These are phyloP conservation scores for Sordariomycetes sp. DNA, from an alignment of 2,329 filamentous ascomycete genomes.

Conservation along the genomic window DNA sequence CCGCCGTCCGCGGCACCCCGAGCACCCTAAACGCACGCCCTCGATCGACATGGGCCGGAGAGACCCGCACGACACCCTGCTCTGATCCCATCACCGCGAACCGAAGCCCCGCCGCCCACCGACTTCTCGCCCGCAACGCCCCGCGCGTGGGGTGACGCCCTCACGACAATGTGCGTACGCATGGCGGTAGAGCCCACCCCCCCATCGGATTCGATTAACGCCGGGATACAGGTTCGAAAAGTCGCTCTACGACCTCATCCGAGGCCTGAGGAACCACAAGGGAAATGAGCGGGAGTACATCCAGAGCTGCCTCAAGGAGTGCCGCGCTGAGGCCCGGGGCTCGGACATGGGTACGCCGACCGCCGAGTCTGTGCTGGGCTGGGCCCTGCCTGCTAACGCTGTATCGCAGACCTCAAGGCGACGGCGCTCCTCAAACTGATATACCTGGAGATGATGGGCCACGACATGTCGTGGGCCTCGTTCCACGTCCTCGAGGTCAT, in stretches of 20 bases:
- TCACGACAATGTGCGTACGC: slow-evolving; percentile 5
- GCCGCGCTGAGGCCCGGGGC: slow-evolving; percentile 79
- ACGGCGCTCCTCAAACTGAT: slow-evolving; percentile 92
- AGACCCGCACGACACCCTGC: not conserved
- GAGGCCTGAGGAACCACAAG: slow-evolving; percentile 90
- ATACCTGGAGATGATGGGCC: slow-evolving; percentile 97
- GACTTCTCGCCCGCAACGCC: not conserved
- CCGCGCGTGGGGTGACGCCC: slow-evolving; percentile 7
- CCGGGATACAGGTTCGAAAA: slow-evolving; percentile 83
- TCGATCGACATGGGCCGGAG: not conserved
- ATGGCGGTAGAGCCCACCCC: not conserved
- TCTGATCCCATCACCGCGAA: not conserved
- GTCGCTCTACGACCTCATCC: slow-evolving; percentile 96
- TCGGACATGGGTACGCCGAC: slow-evolving; percentile 72
- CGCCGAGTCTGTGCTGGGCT: not conserved
- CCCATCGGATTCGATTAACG: not conserved
- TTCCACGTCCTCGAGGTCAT: slow-evolving; percentile 99
- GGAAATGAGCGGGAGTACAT: slow-evolving; percentile 94
- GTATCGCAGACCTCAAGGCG: slow-evolving; percentile 70
- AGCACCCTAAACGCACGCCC: not conserved
- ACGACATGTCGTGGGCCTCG: slow-evolving; percentile 99
- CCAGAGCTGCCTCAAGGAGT: slow-evolving; percentile 87
- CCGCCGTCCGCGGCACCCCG: not conserved
- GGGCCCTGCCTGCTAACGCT: not conserved
- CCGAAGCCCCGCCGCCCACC: not conserved